Base-by-base conservation (phyloP, 805 yeast genomes). In the Tetrapisispora namnaoensis region DNA sequence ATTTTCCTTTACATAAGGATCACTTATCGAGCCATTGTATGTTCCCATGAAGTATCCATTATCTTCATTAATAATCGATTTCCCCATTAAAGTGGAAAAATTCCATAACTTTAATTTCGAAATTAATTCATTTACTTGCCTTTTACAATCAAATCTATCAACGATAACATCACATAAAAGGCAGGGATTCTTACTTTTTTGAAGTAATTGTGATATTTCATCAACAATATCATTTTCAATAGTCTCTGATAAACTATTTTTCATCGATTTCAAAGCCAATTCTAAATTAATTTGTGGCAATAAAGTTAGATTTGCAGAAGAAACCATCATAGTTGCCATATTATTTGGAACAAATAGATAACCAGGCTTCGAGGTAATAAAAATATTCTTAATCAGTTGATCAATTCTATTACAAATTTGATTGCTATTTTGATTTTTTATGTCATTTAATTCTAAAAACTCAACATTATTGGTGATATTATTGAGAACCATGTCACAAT, bases 281-380 rank as follows among this genome's bases (percentile, higher is more conserved):
- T 46, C 41, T 30, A 56, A 30, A 21, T 42, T 42, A 40, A 61
- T 54, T 9, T 35, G 42, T 37, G 63, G 60, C 21, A 13, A 49
- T 4, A 37, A 30, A 13, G 55, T 17, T 32, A 62, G 50, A 45
- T 60, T 59, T 27, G 35, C 48, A 14, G 49, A 41, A 37, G 51
- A 43, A 6, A 64, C 65, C 28, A 55, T 36, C 51, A 51, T 55
- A 38, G 80, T 78, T 10, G 79, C 77, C 54, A 86, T 63, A 61
- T 89, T 90, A 40, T 76, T 69, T 1, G 97, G 96, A 43, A 90
- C 63, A 61, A 79, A 86, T 44, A 89, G 62, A 59, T 84, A 89
- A 16, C 95, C 96, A 0, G 97, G 97, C 62, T 82, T 79, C 37
- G 82, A 79, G 42, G 76, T 71, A 37, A 63, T 69, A 54, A 78